Base-by-base conservation (phyloP, 768 basidiomycete genomes). In the Tylopilus plumbeoviolaceoides region DNA sequence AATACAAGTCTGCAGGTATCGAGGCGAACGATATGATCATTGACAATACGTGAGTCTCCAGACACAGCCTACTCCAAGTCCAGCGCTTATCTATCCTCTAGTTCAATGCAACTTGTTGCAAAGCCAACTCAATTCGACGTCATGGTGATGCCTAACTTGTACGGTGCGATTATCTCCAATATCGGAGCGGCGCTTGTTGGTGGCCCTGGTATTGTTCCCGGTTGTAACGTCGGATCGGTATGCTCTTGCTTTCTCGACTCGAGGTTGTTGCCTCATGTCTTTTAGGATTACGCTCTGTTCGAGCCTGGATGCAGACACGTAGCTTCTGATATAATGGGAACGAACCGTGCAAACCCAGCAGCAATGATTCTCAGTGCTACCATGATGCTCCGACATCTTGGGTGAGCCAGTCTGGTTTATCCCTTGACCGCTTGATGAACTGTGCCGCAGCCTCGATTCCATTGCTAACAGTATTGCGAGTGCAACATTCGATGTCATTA, bases 151-250 rank as follows among this genome's bases (percentile, higher is more conserved):
- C 94, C 92, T 51, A 94, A 95, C 73, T 70, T 90, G 70, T 98
- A 98, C 73, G 95, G 95, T 54, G 95, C 92, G 60, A 98, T 98
- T 63, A 87, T 95, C 54, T 94, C 91, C 59, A 98, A 99, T 78
- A 98, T 99, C 57, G 95, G 97, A 63, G 94, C 97, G 55, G 97
- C 95, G 20, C 87, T 99, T 20, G 95, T 99, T 38, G 97, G 97
- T 66, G 97, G 97, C 38, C 97, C 95, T 36, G 97, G 97, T 66
- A 85, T 98, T 62, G 95, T 98, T 21, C 95, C 97, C 9, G 97
- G 97, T 17, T 95, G 94, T 77, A 98, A 98, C 71, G 88, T 99
- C 62, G 97, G 97, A 64, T 81, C 91, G 50, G 91, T 92, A 62
- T 59, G 74, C 75, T 66, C 38, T 38, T 40, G 18, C 40, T 48